Base-by-base conservation (phyloP, 2,329 filamentous ascomycete species). In the Cladosporium sp. region DNA sequence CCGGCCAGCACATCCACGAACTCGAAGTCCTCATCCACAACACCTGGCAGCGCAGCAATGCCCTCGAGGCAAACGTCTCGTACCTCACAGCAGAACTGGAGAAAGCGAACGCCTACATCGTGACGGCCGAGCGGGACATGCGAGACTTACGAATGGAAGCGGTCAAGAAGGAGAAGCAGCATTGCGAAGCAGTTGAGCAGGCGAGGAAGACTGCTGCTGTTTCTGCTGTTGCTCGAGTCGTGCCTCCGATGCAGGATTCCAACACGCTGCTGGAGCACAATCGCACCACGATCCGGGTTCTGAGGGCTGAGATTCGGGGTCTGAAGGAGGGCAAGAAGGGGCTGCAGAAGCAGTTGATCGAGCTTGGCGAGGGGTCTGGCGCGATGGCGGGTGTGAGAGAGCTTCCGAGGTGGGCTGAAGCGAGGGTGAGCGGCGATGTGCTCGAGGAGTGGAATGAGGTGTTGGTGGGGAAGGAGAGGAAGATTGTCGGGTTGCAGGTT, bases 391-490 rank as follows among this genome's bases (percentile, higher is more conserved):
- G 15, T 17, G 11, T 17, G 15, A 19, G 38, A 7, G 6, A 19
- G 14, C 15, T 40, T 17, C 15, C 15, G 15, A 5, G 17, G 11
- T 34, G 30, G 30, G 30, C 30, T 34, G 38, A 40, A 14, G 15
- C 15, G 15, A 40, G 15, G 38, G 17, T 40, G 8, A 28, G 25
- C 19, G 19, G 49, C 5, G 30, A 38, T 15, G 25, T 60, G 37
- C 34, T 58, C 22, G 42, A 59, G 2, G 49, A 61, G 37, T 61
- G 55, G 59, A 42, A 54, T n/a, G 22, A 30, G 20, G 45, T 54
- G 20, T 22, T 61, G n/a, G 40, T 58, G 22, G 55, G 49, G 47
- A 50, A 28, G 30, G 47, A 50, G 5, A 50, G 30, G 47, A 17
- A 50, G 47, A 50, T 55, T 34, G 51, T 25, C 6, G 51, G 51